phyloP scores from a whole-genome alignment of 1,284 basidiomycete genomes.

The Cryptococcus sp. region DNA sequence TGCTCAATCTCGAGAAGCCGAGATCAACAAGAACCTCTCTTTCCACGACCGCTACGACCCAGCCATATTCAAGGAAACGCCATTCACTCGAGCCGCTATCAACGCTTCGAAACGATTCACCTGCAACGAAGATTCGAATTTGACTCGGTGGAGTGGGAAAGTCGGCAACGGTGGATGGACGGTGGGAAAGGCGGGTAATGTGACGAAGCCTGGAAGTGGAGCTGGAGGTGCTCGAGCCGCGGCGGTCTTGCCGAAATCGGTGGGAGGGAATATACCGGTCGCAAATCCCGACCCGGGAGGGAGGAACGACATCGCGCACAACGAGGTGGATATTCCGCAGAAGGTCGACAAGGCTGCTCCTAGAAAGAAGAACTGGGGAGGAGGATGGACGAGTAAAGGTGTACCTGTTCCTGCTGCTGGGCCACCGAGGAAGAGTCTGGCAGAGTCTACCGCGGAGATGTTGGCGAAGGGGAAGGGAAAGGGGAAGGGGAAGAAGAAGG shows the following conservation, averaged over 20 bases:
- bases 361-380: neutral
- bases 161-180: neutral
- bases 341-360: neutral
- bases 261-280: neutral
- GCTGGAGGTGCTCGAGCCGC: neutral
- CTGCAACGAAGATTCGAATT: neutral
- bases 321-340: neutral
- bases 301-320: neutral
- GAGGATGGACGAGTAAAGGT: neutral
- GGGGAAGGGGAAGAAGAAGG: neutral
- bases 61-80: constrained; percentile 14
- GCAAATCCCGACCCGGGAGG: constrained; percentile 3
- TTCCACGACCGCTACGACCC: constrained; percentile 19
- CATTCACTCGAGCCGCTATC: constrained; percentile 22
- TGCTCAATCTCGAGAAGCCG: constrained; percentile 5
- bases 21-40: constrained; percentile 19
- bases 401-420: neutral
- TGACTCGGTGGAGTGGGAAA: neutral
- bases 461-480: constrained; percentile 7
- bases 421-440: neutral
- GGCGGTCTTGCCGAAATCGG: neutral
- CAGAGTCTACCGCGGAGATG: neutral
- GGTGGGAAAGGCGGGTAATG: neutral
- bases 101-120: neutral
- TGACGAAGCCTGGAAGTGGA: neutral